Evolutionary conservation across 2,329 filamentous ascomycete genomes (phyloP), one percentile per base, ranked within the genome.

Genomic region (Graphilbum sp.): DNA sequence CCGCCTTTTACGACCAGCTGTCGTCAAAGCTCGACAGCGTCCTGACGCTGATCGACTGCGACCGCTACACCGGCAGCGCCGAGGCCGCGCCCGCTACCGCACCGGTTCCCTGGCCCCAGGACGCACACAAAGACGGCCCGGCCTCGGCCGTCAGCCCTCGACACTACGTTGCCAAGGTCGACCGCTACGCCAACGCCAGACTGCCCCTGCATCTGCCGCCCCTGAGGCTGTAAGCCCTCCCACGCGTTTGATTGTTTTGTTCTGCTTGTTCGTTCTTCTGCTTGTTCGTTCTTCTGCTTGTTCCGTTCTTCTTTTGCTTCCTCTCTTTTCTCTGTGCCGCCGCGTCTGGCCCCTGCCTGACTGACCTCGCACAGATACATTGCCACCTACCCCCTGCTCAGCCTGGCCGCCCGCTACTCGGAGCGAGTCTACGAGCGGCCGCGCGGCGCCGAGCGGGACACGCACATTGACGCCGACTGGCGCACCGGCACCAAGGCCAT

Each of bases 401-500:
- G 77, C 49, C 66, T 88, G 10, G 85, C 85, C 3, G 82, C 84
- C 1, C 72, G 78, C 43, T 87, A 85, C 53, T 82, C 84, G 0
- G 71, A 79, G 44, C 66, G 71, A 27, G 84, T 82, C 3, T 93
- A 93, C 54, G 66, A 70, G 32, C 67, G 68, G 27, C 75, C 82
- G 0, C 59, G 60, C 0, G 69, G 69, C 1, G 61, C 65, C 18
- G 79, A 86, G 54, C 65, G 66, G 12, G 73, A 82, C 47, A 67
- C 76, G 2, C 79, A 82, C 46, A 67, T 90, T 27, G 66, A 75
- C 27, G 73, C 80, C 4, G 74, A 86, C 53, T 81, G 76, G 68
- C 66, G 67, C 17, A 66, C 69, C 4, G 82, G 82, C n/a, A 80
- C 82, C 1, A 88, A 87, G 53, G 79, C 84, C 19, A 88, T 88